phyloP scores from a whole-genome alignment of 495 filamentous ascomycete genomes.

The Penicillium diatomitis region DNA sequence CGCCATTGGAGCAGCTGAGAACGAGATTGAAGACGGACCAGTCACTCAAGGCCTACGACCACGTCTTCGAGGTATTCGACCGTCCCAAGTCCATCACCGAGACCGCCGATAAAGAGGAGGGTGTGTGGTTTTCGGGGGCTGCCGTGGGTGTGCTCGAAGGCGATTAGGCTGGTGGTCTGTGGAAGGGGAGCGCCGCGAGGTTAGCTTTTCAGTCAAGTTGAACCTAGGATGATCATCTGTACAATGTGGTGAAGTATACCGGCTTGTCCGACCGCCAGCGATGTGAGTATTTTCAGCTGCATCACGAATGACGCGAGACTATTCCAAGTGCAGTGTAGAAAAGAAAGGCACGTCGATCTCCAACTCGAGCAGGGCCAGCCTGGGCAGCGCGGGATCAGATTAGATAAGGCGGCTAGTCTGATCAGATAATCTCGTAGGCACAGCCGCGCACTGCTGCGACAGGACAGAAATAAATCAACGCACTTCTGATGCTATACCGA shows the following conservation, averaged over 20 bases:
- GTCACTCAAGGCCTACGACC: slow-evolving; percentile 36
- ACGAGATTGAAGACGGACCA: slow-evolving; percentile 52
- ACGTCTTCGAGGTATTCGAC: slow-evolving; percentile 45
- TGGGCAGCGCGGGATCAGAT: slow-evolving; percentile 4
- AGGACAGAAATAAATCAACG: no score
- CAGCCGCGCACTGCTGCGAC: no score
- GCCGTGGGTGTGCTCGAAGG: slow-evolving; percentile 22
- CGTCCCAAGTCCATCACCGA: slow-evolving; percentile 64
- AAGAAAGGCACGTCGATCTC: no score
- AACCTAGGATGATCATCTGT: not conserved
- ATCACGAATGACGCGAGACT: slow-evolving; percentile 1
- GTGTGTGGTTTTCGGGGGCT: slow-evolving; percentile 17
- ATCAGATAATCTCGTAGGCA: no score
- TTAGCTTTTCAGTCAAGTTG: not conserved
- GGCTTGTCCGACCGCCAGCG: slow-evolving; percentile 14
- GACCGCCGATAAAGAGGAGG: slow-evolving; percentile 23
- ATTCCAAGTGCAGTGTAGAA: no score
- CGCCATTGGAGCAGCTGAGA: slow-evolving; percentile 52
- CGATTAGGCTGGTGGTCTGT: slow-evolving; percentile 17
- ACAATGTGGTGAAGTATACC: slow-evolving; percentile 22
- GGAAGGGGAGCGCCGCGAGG: not conserved
- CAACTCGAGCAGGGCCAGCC: no score
- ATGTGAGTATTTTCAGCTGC: slow-evolving; percentile 15
- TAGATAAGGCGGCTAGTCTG: slow-evolving; percentile 8
- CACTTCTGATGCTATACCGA: no score